Conservation (phyloP, 306 rosid species). For the Bauhinia variegata region DNA sequence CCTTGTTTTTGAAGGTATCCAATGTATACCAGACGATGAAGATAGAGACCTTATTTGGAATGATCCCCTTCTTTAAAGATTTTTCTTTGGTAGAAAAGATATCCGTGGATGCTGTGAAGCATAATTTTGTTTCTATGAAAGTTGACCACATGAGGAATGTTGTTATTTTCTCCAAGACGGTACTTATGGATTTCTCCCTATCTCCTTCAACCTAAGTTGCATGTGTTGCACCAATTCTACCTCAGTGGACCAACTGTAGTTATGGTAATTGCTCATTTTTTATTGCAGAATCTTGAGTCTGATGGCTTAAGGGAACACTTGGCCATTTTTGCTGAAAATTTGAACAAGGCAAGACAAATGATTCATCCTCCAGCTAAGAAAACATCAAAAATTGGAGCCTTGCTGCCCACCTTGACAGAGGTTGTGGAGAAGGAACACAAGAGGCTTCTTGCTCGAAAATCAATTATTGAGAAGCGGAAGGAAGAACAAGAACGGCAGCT, state of each 20-base stretch:
- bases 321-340: slow-evolving; percentile 69
- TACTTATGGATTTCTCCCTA: slow-evolving; percentile 4
- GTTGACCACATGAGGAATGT: slow-evolving; percentile 82
- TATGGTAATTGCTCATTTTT: too few relatives aligned
- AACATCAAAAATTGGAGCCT: slow-evolving; percentile 58
- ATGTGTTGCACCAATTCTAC: not conserved
- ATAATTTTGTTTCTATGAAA: slow-evolving; percentile 82
- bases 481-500: slow-evolving; percentile 96
- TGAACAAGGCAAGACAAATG: slow-evolving; percentile 79
- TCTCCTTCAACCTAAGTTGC: not conserved
- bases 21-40: slow-evolving; percentile 83
- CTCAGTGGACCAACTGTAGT: not conserved
- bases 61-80: slow-evolving; percentile 78
- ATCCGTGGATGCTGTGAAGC: slow-evolving; percentile 93
- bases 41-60: slow-evolving; percentile 71
- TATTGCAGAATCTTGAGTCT: slow-evolving; percentile 82
- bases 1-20: slow-evolving; percentile 65
- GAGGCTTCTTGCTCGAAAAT: slow-evolving; percentile 94
- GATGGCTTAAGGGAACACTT: slow-evolving; percentile 76
- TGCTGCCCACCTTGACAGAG: slow-evolving; percentile 72
- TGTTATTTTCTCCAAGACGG: slow-evolving; percentile 53
- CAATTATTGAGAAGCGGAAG: slow-evolving; percentile 88
- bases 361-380: slow-evolving; percentile 66
- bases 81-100: slow-evolving; percentile 82
- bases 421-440: slow-evolving; percentile 87